A percentile compares a stretch with the other conserved stretches of the same genome.
These are phyloP conservation scores for Waltiozyma sp. DNA, from an alignment of 1,139 yeast species.

Conservation along the genomic window DNA sequence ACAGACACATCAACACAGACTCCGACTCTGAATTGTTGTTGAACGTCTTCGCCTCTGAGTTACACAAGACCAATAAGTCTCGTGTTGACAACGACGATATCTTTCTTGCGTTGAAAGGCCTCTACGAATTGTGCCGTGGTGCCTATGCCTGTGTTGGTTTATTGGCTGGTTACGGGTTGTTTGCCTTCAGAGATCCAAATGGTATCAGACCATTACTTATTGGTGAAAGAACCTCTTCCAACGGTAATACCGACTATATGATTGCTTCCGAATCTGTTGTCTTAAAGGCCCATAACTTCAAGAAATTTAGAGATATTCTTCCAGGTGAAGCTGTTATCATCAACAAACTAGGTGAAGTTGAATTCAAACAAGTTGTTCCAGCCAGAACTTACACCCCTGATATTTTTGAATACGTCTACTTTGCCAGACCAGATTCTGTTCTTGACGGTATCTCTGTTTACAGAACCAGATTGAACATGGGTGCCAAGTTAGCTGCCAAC, in stretches of 20 bases:
- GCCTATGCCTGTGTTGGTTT: conserved; percentile 94
- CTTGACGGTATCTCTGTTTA: conserved; percentile 93
- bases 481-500: conserved; percentile 72
- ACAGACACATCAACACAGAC: conserved; percentile 95
- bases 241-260: conserved; percentile 86
- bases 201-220: conserved; percentile 86
- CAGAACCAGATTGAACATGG: conserved; percentile 90
- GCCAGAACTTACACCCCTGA: conserved; percentile 81
- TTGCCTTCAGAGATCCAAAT: conserved; percentile 95
- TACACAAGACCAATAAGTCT: conserved; percentile 84
- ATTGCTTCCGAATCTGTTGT: conserved; percentile 94
- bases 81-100: conserved; percentile 89
- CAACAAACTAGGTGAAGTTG: conserved; percentile 63
- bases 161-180: conserved; percentile 91
- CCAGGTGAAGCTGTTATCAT: conserved; percentile 98
- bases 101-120: conserved; percentile 75
- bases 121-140: conserved; percentile 74
- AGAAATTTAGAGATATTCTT: conserved; percentile 63
- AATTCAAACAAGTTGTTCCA: conserved; percentile 80
- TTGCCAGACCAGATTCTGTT: conserved; percentile 95
- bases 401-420: conserved; percentile 92
- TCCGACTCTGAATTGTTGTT: conserved; percentile 86
- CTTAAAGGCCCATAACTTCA: conserved; percentile 84
- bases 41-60: conserved; percentile 83
- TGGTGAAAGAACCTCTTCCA: conserved; percentile 60